Percentiles rank a stretch among this genome's conserved stretches.
Evolutionary conservation across 2,329 filamentous ascomycete genomes (phyloP).

Genomic region (Thermoascus crustaceus): DNA sequence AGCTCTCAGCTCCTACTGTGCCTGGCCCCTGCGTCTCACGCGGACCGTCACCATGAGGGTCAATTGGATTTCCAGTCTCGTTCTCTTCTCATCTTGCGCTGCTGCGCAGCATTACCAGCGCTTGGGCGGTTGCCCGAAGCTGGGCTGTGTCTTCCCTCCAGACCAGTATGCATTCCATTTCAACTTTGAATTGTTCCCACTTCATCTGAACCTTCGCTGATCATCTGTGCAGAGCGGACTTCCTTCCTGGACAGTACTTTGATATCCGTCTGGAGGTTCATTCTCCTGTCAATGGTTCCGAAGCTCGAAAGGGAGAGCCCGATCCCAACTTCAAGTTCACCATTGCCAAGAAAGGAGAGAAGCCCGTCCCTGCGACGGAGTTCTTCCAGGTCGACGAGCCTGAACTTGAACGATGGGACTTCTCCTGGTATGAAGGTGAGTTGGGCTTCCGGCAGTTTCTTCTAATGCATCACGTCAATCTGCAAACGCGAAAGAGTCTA

Average conservation of each 20-base stretch:
- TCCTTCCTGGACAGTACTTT: slow-evolving; percentile 75
- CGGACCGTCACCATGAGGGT: slow-evolving; percentile 22
- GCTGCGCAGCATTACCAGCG: slow-evolving; percentile 49
- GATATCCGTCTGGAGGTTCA: slow-evolving; percentile 78
- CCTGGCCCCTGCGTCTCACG: too few species aligned
- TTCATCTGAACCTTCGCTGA: background rate
- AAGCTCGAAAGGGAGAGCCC: slow-evolving; percentile 62
- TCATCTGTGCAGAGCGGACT: slow-evolving; percentile 52
- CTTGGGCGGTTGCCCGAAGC: slow-evolving; percentile 47
- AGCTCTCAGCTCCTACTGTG: too few species aligned
- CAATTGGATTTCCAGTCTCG: slow-evolving; percentile 14
- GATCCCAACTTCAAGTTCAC: slow-evolving; percentile 67
- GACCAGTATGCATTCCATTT: slow-evolving; percentile 40
- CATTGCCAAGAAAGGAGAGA: slow-evolving; percentile 56
- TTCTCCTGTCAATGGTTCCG: slow-evolving; percentile 71
- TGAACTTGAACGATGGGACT: slow-evolving; percentile 69
- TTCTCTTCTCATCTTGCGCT: slow-evolving; percentile 18
- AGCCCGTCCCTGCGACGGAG: slow-evolving; percentile 48
- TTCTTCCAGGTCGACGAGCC: slow-evolving; percentile 67
- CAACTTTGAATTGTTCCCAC: background rate
- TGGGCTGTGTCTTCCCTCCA: slow-evolving; percentile 52
- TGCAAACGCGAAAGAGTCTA: slow-evolving; percentile 2
- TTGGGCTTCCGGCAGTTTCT: background rate
- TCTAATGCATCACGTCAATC: background rate
- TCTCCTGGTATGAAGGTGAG: slow-evolving; percentile 69